phyloP scores from a whole-genome alignment of 306 rosid genomes.

The peach (Prunus persica) region Prunus_persica_NCBIv2 NC_034010.1:14472001-14472500 shows the following conservation, averaged over 20 bases:
- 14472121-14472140: constrained; percentile 58
- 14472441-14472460: too few species aligned
- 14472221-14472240: constrained; percentile 86
- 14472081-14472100: constrained; percentile 79
- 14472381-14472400: too few species aligned
- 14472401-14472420: neutral
- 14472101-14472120: constrained; percentile 64
- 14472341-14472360: too few species aligned
- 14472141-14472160: constrained; percentile 91
- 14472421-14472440: neutral
- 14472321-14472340: neutral
- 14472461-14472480: too few species aligned
- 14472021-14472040: constrained; percentile 54
- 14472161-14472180: constrained; percentile 70
- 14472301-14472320: too few species aligned
- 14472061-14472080: constrained; percentile 65
- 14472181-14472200: constrained; percentile 56
- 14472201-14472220: constrained; percentile 89
- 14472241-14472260: neutral
- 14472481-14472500: neutral
- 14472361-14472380: too few species aligned
- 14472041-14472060: constrained; percentile 74
- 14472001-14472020: constrained; percentile 64
- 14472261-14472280: neutral
- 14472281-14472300: neutral